Conservation (phyloP, 2,329 filamentous ascomycete species). For the Trichoderma citrinoviride region DNA sequence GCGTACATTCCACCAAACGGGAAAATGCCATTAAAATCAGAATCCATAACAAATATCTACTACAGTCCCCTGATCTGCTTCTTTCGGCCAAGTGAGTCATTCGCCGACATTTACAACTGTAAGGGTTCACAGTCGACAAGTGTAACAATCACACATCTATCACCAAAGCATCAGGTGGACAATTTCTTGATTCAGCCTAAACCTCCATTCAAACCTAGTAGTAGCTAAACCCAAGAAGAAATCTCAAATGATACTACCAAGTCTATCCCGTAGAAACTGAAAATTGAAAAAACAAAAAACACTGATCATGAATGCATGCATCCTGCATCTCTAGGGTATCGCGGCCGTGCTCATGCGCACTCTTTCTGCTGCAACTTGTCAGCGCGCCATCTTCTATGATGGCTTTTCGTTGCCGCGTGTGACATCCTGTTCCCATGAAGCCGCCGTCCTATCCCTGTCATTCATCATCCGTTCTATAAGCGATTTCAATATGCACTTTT, state of each 20-base stretch:
- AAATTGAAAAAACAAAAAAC: constrained; percentile 22
- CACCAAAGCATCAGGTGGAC: too few relatives aligned
- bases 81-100: too few relatives aligned
- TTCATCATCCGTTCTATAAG: constrained; percentile 27
- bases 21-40: too few relatives aligned
- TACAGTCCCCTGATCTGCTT: too few relatives aligned
- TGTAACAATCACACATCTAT: neutral
- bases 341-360: constrained; percentile 32
- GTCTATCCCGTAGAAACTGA: constrained; percentile 35
- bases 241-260: constrained; percentile 31
- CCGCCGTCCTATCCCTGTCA: constrained; percentile 21
- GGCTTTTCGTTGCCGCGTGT: constrained; percentile 23
- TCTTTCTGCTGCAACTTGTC: constrained; percentile 9
- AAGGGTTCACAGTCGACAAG: neutral
- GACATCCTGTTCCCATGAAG: constrained; percentile 22
- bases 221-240: constrained; percentile 20
- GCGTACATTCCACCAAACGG: too few relatives aligned
- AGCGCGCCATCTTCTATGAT: constrained; percentile 22
- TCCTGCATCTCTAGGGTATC: constrained; percentile 34
- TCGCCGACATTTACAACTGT: too few relatives aligned
- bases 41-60: too few relatives aligned
- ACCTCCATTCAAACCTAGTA: constrained; percentile 4
- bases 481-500: constrained; percentile 16
- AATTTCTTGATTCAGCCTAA: constrained; percentile 11
- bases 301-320: constrained; percentile 27